Conservation (phyloP, 768 basidiomycete genomes). For the Pisolithus tinctorius region DNA sequence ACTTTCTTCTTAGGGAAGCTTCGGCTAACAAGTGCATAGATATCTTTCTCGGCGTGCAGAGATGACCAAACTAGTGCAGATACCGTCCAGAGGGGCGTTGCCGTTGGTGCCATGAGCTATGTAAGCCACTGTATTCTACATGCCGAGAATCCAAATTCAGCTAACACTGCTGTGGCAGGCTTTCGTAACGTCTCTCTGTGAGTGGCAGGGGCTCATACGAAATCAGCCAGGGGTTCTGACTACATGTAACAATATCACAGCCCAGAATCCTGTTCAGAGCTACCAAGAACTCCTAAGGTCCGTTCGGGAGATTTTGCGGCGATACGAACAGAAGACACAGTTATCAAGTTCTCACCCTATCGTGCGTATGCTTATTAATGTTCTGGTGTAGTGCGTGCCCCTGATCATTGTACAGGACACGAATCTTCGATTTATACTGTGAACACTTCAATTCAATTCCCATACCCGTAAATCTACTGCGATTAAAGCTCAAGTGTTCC, state of each 20-base stretch:
- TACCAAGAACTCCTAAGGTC: conserved; percentile 58
- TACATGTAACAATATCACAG: conserved; percentile 15
- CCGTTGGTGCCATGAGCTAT: conserved; percentile 77
- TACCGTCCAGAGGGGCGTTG: conserved; percentile 53
- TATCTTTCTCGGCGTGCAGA: conserved; percentile 66
- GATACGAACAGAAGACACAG: conserved; percentile 68
- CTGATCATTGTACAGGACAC: conserved; percentile 17
- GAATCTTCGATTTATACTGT: conserved; percentile 25
- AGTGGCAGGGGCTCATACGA: conserved; percentile 6
- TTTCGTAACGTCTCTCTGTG: conserved; percentile 47
- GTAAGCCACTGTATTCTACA: conserved; percentile 33
- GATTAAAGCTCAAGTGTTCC: too few relatives aligned
- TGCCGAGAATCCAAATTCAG: not conserved
- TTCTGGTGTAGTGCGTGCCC: not conserved
- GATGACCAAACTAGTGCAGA: conserved; percentile 72
- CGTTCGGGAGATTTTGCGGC: conserved; percentile 52
- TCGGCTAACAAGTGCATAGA: conserved; percentile 28
- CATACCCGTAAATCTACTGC: too few relatives aligned
- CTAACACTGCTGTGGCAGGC: conserved; percentile 38
- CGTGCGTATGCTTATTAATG: conserved; percentile 24
- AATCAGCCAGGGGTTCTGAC: not conserved
- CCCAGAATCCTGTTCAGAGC: conserved; percentile 48
- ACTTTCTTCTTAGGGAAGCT: not conserved
- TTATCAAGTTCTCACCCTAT: conserved; percentile 68
- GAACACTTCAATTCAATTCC: not conserved